Conservation (phyloP, 2,329 filamentous ascomycete genomes). For the Dendryphion nanum region DNA sequence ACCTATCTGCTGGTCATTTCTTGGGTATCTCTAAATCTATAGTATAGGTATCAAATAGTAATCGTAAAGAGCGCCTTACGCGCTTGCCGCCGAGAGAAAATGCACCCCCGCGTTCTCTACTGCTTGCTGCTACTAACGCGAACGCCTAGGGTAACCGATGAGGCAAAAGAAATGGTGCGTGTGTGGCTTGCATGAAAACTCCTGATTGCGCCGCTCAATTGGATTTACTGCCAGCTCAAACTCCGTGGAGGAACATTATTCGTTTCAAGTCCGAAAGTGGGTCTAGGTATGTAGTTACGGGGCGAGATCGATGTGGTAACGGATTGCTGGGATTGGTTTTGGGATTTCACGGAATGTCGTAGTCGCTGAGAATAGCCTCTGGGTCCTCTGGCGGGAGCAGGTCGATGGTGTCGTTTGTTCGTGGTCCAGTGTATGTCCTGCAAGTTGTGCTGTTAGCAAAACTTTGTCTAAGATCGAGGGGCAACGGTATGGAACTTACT, state of each 20-base stretch:
- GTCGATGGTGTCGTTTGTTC: constrained; percentile 54
- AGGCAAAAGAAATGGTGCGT: too few species aligned
- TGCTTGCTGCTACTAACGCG: too few species aligned
- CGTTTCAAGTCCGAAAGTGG: background rate
- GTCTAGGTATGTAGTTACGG: background rate
- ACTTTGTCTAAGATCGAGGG: background rate
- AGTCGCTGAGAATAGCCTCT: constrained; percentile 37
- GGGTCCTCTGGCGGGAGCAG: constrained; percentile 42
- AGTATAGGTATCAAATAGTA: too few species aligned
- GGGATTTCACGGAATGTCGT: constrained; percentile 18
- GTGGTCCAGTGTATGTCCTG: constrained; percentile 59
- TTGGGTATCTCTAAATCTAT: too few species aligned
- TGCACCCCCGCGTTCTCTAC: too few species aligned
- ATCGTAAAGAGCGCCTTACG: too few species aligned
- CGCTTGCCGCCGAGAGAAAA: too few species aligned
- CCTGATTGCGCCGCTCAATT: background rate
- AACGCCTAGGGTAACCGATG: too few species aligned
- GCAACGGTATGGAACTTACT: constrained; percentile 19
- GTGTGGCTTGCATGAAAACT: too few species aligned
- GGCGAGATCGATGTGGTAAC: background rate
- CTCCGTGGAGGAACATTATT: background rate
- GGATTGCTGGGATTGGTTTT: background rate
- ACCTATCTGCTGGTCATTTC: too few species aligned
- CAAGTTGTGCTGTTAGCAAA: constrained; percentile 8
- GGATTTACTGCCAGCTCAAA: background rate